Evolutionary conservation across 2,329 filamentous ascomycete genomes (phyloP).

Genomic region (Aspergillus neoniger): DNA sequence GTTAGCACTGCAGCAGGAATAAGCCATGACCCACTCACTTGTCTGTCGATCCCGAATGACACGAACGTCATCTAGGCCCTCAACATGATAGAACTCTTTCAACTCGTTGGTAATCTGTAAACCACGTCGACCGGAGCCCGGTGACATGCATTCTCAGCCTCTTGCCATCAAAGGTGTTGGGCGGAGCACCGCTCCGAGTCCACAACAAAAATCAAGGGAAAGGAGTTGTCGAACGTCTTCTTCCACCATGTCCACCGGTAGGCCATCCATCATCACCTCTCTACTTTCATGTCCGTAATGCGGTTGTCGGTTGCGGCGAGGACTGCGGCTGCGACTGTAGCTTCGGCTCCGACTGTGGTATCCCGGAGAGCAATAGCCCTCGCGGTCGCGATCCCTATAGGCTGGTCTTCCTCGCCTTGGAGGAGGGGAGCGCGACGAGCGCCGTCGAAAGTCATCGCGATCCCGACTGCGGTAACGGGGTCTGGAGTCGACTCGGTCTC

Average conservation of each 20-base stretch:
- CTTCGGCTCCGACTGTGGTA: slow-evolving; percentile 40
- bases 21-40: slow-evolving; percentile 47
- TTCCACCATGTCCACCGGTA: slow-evolving; percentile 52
- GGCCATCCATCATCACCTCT: slow-evolving; percentile 54
- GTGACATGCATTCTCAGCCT: slow-evolving; percentile 46
- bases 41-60: slow-evolving; percentile 61
- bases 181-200: slow-evolving; percentile 20
- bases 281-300: slow-evolving; percentile 47
- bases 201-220: slow-evolving; percentile 25
- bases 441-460: slow-evolving; percentile 38
- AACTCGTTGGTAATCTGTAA: slow-evolving; percentile 60
- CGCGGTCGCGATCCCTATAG: slow-evolving; percentile 50
- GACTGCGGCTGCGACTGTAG: slow-evolving; percentile 39
- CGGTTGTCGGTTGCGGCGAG: slow-evolving; percentile 40
- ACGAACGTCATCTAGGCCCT: slow-evolving; percentile 58
- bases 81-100: slow-evolving; percentile 52
- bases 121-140: slow-evolving; percentile 37
- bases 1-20: slow-evolving; percentile 11
- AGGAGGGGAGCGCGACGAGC: slow-evolving; percentile 38
- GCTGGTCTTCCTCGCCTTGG: slow-evolving; percentile 38
- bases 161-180: slow-evolving; percentile 29
- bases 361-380: slow-evolving; percentile 47
- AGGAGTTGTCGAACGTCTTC: slow-evolving; percentile 52
- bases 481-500: slow-evolving; percentile 33
- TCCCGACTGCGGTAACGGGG: slow-evolving; percentile 36